phyloP scores from a whole-genome alignment of 257 asterid species.

The Solanum habrochaites region DNA sequence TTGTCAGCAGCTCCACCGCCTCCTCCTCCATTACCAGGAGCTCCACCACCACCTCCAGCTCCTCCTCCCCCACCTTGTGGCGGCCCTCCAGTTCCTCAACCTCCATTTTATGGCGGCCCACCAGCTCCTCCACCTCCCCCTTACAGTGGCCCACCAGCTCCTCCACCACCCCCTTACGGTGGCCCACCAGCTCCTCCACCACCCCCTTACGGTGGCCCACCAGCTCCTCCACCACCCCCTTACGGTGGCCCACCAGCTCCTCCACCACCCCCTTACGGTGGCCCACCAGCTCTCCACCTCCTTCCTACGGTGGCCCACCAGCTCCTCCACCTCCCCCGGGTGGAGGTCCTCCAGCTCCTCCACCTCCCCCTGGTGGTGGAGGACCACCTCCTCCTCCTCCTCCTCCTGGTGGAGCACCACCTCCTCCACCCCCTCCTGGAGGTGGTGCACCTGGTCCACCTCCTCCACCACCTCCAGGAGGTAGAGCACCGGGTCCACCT shows the following conservation, averaged over 20 bases:
- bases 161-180: neutral
- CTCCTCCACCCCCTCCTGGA: constrained; percentile 17
- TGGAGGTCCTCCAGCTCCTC: neutral
- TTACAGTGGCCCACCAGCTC: neutral
- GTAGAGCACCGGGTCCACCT: constrained; percentile 13
- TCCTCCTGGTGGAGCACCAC: constrained; percentile 11
- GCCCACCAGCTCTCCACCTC: neutral
- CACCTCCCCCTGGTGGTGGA: neutral
- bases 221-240: neutral
- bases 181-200: neutral
- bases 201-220: neutral
- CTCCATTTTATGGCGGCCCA: neutral
- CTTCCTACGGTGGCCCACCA: neutral
- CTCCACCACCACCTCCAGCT: neutral
- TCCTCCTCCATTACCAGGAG: neutral
- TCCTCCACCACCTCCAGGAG: constrained; percentile 5
- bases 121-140: neutral
- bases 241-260: neutral
- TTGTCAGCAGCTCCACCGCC: neutral
- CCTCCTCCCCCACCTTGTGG: neutral
- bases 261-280: neutral
- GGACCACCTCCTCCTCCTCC: constrained; percentile 18
- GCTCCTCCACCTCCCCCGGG: neutral
- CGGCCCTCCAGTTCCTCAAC: neutral
- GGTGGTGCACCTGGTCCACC: neutral